Percentiles rank a stretch among this genome's conserved stretches.
Conservation (phyloP, 176 grass and related monocot genomes). For the Guadua angustifolia region DNA sequence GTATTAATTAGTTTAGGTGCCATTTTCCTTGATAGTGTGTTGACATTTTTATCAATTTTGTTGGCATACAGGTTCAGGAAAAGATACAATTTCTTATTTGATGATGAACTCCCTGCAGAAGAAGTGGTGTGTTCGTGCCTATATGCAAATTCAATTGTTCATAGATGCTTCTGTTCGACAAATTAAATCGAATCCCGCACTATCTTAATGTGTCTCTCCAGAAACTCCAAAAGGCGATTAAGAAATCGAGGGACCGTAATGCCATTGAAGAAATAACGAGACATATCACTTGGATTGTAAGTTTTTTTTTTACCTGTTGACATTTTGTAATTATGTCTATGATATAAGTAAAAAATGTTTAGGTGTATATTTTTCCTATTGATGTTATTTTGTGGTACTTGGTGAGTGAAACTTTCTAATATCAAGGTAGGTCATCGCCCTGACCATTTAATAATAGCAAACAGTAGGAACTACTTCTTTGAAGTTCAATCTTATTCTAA, state of each 20-base stretch:
- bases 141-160: conserved; percentile 4
- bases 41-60: conserved; percentile 28
- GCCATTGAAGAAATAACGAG: conserved; percentile 74
- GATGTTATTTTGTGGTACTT: conserved; percentile 30
- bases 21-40: neutral
- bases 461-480: neutral
- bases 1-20: neutral
- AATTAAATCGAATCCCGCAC: conserved; percentile 4
- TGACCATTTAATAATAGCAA: conserved; percentile 7
- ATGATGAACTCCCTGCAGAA: conserved; percentile 74
- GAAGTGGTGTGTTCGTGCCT: conserved; percentile 60
- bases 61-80: conserved; percentile 73
- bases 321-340: conserved; percentile 2
- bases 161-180: neutral
- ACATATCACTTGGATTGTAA: conserved; percentile 87
- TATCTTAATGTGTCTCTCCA: conserved; percentile 40
- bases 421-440: neutral
- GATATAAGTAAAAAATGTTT: conserved; percentile 6
- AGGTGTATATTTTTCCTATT: neutral
- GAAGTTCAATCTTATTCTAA: neutral
- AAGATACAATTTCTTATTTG: conserved; percentile 89
- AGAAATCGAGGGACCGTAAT: conserved; percentile 78
- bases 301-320: conserved; percentile 43
- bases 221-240: conserved; percentile 76
- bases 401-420: conserved; percentile 2